Base-by-base conservation (phyloP, 2,329 filamentous ascomycete genomes). In the Grosmannia serpens region DNA sequence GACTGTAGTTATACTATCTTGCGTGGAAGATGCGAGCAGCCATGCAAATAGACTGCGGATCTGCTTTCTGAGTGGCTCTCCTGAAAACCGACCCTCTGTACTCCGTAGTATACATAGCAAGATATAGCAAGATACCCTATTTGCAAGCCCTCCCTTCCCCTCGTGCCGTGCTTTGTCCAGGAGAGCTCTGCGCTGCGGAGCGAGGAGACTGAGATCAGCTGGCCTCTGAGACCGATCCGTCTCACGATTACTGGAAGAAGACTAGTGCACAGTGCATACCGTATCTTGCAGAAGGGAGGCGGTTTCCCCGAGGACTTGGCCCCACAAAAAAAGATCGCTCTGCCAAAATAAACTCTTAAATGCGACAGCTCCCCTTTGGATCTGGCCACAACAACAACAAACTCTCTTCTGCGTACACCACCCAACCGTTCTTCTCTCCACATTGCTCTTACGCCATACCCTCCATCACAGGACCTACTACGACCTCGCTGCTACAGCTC, bases 291-390 rank as follows among this genome's bases (percentile, higher is more conserved):
- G 41, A 44, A 59, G 50, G 53, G 46, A 41, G 33, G 55, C 56
- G 46, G 57, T 61, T 61, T 59, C 61, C 59, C 59, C 49, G 59
- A 58, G 59, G 53, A 60, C 53, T n/a, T 17, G 27, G 56, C 38
- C 50, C 56, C 56, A 53, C 50, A 53, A 44, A 50, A 38, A 47
- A 49, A 56, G 17, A 35, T 24, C 10, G n/a, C 13, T 35, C 22
- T 41, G 29, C 47, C 46, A 10, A 51, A 56, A 51, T 22, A 47
- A 57, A 46, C 24, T 46, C 29, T 53, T 57, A 57, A 57, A 35
- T 53, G 50, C 56, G 56, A 47, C 38, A 57, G 50, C 50, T 53
- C 51, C 51, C 41, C 50, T 35, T 49, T 50, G 35, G 6, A 8
- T 33, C 33, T 44, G 20, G 26, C 31, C n/a, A n/a, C 41, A 24